Evolutionary conservation across 306 rosid genomes (phyloP), one percentile per base, ranked within the genome.

Genomic region (Parietaria judaica): DNA sequence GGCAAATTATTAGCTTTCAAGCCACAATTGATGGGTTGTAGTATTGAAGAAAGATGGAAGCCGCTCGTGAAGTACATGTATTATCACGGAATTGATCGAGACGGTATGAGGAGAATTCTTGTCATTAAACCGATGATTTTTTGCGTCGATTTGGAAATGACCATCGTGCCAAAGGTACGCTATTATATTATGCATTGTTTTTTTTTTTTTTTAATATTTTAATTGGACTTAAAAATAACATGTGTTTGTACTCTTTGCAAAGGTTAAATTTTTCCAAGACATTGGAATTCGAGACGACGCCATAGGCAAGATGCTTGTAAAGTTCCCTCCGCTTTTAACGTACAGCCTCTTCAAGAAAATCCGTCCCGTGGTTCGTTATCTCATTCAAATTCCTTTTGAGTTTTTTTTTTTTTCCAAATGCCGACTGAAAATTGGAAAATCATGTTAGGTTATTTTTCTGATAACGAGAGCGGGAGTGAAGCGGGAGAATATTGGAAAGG

Each of bases 31-130:
- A 87, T 91, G 96, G 90, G 82, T 5, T 80, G 95, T 74, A 77
- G 95, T 81, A 87, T 91, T 63, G 95, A 91, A 57, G 97, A 81
- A 70, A 79, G 74, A 66, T 87, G 95, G 97, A 87, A 85, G 69
- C 96, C 97, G 70, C 89, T 91, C 73, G 89, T 82, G 34, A 87
- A 81, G 83, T 87, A 91, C 66, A 71, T 87, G 46, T 85, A 87
- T 69, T 91, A 87, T 75, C 81, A 52, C 63, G 97, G 97, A 56
- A 75, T 91, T 54, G 74, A 95, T 49, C 75, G 80, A 67, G 96
- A 91, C 65, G 97, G 96, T 62, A 83, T 91, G 95, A 85, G 76
- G 84, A 85, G 96, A 76, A 87, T 91, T 71, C 96, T 91, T 66
- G 70, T 66, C 54, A 61, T 83, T 61, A 91, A 87, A 76, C 97